Percentiles rank a stretch among this genome's conserved stretches.
Evolutionary conservation across 768 basidiomycete species (phyloP).

Genomic region (Lanmaoa rubissima): DNA sequence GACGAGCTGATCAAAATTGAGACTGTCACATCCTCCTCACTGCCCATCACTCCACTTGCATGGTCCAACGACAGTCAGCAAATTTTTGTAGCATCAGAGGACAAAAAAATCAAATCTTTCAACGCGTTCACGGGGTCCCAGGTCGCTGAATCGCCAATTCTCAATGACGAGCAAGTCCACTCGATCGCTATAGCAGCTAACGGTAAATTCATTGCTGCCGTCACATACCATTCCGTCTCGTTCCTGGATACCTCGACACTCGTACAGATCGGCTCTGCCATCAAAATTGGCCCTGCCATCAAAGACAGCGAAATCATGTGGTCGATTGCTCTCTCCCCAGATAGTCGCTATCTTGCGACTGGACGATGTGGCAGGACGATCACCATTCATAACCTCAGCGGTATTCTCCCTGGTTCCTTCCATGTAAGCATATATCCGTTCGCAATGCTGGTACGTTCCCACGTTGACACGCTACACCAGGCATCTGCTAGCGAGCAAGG

Average conservation of each 20-base stretch:
- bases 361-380: not conserved
- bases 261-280: not conserved
- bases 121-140: not conserved
- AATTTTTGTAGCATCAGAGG: not conserved
- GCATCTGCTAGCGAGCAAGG: too few relatives aligned
- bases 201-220: not conserved
- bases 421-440: not conserved
- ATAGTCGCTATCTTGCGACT: not conserved
- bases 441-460: too few relatives aligned
- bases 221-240: not conserved
- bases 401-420: slow-evolving; percentile 1
- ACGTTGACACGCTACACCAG: too few relatives aligned
- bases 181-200: slow-evolving; percentile 1
- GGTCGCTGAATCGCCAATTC: not conserved
- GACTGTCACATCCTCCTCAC: too few relatives aligned
- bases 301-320: not conserved
- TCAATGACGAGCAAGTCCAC: not conserved
- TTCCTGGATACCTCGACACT: not conserved
- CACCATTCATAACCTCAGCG: not conserved
- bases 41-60: not conserved
- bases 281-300: not conserved
- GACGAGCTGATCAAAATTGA: too few relatives aligned
- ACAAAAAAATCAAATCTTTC: not conserved
- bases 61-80: not conserved
- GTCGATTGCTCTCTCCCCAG: not conserved